Conservation (phyloP, 176 grass and related monocot species). For the Musa itinerans region DNA sequence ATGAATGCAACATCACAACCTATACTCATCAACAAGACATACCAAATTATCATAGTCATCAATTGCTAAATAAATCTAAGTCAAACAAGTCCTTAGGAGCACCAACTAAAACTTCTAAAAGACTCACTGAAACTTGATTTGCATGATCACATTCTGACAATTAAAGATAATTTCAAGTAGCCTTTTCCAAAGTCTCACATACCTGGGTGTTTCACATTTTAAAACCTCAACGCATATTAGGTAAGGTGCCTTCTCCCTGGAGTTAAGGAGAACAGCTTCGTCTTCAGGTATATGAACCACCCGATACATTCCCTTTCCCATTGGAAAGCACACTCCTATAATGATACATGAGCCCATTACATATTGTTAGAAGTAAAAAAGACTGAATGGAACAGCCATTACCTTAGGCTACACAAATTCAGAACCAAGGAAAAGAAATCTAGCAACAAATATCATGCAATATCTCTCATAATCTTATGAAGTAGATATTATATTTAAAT, state of each 20-base stretch:
- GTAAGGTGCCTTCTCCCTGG: slow-evolving; percentile 97
- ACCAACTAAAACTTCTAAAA: neutral
- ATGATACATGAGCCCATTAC: slow-evolving; percentile 7
- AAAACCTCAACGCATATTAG: slow-evolving; percentile 99
- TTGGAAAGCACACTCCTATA: slow-evolving; percentile 91
- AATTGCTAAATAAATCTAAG: neutral
- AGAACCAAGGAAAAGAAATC: slow-evolving; percentile 1
- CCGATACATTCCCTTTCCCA: slow-evolving; percentile 90
- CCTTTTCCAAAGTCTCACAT: slow-evolving; percentile 7
- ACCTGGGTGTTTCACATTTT: slow-evolving; percentile 86
- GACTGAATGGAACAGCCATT: neutral
- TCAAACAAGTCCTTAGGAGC: slow-evolving; percentile 2
- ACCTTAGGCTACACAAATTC: slow-evolving; percentile 2
- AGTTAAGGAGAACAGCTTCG: slow-evolving; percentile 89
- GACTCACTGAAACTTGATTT: neutral
- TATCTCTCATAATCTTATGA: slow-evolving; percentile 11
- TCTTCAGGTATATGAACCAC: slow-evolving; percentile 96
- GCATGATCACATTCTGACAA: neutral
- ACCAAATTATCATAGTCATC: slow-evolving; percentile 6
- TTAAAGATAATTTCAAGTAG: neutral
- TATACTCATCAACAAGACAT: slow-evolving; percentile 2
- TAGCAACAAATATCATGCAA: neutral
- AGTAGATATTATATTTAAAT: neutral
- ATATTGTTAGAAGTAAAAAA: neutral
- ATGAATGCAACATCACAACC: neutral